Percentiles rank a stretch among this genome's conserved stretches.
Conservation (phyloP, 2,329 filamentous ascomycete genomes). For the Sclerotinia spermophila region DNA sequence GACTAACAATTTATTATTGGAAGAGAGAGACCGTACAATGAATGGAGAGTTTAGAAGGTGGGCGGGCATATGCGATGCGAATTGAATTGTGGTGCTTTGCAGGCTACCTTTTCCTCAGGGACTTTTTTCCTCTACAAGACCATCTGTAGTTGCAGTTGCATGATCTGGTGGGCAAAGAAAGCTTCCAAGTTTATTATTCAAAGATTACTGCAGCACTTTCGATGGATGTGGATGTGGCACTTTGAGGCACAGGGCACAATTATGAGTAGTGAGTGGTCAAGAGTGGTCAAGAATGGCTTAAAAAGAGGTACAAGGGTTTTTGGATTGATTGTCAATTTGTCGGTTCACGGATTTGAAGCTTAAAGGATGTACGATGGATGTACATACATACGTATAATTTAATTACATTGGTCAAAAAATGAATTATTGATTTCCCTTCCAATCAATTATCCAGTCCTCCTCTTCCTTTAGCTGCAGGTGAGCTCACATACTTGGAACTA, state of each 20-base stretch:
- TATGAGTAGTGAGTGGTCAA: not conserved
- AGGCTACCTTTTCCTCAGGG: not conserved
- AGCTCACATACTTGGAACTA: not conserved
- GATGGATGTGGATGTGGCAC: slow-evolving; percentile 4
- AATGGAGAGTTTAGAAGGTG: not conserved
- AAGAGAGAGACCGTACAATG: not conserved
- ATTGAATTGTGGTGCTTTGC: not conserved
- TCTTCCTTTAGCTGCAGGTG: not conserved
- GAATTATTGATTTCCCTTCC: not conserved
- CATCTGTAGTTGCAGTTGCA: slow-evolving; percentile 5
- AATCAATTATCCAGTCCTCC: not conserved
- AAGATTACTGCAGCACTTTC: not conserved
- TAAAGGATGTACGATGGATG: not conserved
- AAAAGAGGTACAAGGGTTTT: not conserved
- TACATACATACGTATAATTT: not conserved
- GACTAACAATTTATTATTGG: slow-evolving; percentile 2
- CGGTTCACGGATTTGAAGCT: not conserved
- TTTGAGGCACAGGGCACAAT: slow-evolving; percentile 5
- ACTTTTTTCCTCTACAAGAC: not conserved
- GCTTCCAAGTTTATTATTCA: not conserved
- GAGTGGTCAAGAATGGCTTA: not conserved
- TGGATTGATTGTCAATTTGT: not conserved
- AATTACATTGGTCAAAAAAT: no score
- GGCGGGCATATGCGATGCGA: not conserved
- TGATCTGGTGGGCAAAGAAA: slow-evolving; percentile 15